Percentiles rank a stretch among this genome's conserved stretches.
phyloP scores from a whole-genome alignment of 495 filamentous ascomycete genomes.

The Thermochaetoides thermophila region DNA sequence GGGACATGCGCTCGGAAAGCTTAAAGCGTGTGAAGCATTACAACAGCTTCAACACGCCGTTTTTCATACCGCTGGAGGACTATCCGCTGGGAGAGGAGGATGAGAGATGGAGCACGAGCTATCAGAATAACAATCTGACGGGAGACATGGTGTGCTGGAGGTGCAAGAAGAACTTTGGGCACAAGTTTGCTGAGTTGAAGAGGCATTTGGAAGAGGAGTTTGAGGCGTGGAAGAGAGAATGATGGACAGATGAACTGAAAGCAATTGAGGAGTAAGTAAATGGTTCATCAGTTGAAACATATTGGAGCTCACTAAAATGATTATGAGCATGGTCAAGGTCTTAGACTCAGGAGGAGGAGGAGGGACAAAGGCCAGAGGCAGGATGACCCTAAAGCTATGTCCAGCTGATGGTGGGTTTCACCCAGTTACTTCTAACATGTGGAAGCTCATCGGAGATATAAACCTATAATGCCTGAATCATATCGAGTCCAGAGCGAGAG shows the following conservation, averaged over 20 bases:
- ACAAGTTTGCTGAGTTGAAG: constrained; percentile 58
- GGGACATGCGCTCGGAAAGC: constrained; percentile 53
- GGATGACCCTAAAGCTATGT: no score
- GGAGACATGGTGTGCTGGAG: constrained; percentile 69
- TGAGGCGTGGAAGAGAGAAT: constrained; percentile 63
- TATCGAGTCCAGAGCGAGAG: no score
- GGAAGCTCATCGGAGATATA: no score
- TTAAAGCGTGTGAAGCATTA: constrained; percentile 82
- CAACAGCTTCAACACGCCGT: constrained; percentile 78
- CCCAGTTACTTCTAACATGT: no score
- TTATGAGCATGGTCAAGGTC: no score
- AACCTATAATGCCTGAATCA: no score
- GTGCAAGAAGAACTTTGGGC: constrained; percentile 61
- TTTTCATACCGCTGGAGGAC: constrained; percentile 67
- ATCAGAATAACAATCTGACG: constrained; percentile 32
- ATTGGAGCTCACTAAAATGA: no score
- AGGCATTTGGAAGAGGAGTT: constrained; percentile 70
- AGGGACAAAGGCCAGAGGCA: no score
- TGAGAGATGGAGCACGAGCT: constrained; percentile 41
- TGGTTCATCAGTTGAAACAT: no score
- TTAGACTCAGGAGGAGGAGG: no score
- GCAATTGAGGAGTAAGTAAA: no score
- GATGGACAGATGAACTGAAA: constrained; percentile 1
- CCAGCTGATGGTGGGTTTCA: no score
- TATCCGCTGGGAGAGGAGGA: constrained; percentile 60